These are phyloP conservation scores for Talaromyces sp. DNA, from an alignment of 2,329 filamentous ascomycete species.

Conservation along the genomic window DNA sequence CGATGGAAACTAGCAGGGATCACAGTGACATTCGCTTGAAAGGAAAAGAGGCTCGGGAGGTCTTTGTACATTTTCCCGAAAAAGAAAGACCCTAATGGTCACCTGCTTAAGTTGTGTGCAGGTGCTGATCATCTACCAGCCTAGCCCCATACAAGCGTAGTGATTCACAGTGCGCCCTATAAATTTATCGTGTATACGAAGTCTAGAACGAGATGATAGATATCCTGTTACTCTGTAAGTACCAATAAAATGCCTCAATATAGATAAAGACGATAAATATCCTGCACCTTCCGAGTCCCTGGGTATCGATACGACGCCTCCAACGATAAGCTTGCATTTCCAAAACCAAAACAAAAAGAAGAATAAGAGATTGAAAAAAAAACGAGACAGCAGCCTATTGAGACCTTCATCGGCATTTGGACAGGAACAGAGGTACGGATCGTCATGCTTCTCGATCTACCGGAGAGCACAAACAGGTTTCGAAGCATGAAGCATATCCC, in stretches of 20 bases:
- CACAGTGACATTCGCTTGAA: not conserved
- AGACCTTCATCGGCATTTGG: not conserved
- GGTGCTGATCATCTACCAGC: not conserved
- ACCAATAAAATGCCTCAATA: not conserved
- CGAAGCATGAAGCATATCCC: not conserved
- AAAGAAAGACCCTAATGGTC: not conserved
- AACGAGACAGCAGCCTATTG: not conserved
- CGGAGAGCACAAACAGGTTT: not conserved
- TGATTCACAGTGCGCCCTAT: too few relatives aligned
- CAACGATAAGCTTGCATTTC: not conserved
- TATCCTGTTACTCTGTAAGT: not conserved
- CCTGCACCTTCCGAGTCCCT: not conserved
- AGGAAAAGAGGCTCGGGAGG: not conserved
- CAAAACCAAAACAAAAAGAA: not conserved
- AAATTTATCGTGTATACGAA: not conserved
- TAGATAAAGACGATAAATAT: conserved; percentile 1
- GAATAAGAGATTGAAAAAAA: not conserved
- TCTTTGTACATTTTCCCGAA: not conserved
- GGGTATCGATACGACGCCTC: conserved; percentile 13
- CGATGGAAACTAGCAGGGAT: not conserved
- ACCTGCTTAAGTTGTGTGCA: not conserved
- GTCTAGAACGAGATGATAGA: not conserved
- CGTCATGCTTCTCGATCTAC: not conserved
- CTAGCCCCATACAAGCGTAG: too few relatives aligned
- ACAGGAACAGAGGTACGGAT: not conserved